Evolutionary conservation across 1,284 basidiomycete species (phyloP), one percentile per base, ranked within the genome.

Genomic region (Heterobasidion irregulare): DNA sequence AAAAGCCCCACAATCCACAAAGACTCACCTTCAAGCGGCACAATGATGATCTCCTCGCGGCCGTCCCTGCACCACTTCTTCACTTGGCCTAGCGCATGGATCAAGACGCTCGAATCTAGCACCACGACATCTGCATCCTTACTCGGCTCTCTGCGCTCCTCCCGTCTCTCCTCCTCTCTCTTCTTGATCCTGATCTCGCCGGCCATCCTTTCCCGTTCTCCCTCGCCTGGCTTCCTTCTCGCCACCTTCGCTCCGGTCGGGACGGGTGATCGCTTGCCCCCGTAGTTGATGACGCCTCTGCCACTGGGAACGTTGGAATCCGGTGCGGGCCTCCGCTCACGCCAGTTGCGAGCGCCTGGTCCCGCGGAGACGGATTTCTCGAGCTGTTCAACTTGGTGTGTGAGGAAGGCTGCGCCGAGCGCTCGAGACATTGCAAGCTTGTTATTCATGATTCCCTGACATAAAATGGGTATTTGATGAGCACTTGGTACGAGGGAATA

Each of bases 101-200:
- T 79, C 54, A 96, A 77, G 7, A 94, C 89, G 62, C 89, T 94
- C 0, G 89, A 89, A 66, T 96, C 94, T 44, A 94, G 79, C 34
- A 94, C 82, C 32, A 93, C 74, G 19, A 90, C 71, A 69, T 86
- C 86, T 1, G 86, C 87, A 59, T 88, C 84, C 67, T 84, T 79
- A 61, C 72, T 64, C 58, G 73, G 57, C 26, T 67, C 65, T 65
- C 71, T 62, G 46, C 55, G 55, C 58, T 58, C 59, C 48, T 52
- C 53, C 44, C 65, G 63, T 52, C 57, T 63, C 15, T 43, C 47
- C 36, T 66, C 64, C 6, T 58, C 55, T 47, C 59, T 52, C 55
- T 66, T 60, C 58, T 7, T 41, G 16, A 16, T 56, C 53, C 43
- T 55, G 53, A 51, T 57, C 59, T 52, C 38, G 55, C 18, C 46